Conservation (phyloP, 2,329 filamentous ascomycete genomes). For the Fusarium sp. region DNA sequence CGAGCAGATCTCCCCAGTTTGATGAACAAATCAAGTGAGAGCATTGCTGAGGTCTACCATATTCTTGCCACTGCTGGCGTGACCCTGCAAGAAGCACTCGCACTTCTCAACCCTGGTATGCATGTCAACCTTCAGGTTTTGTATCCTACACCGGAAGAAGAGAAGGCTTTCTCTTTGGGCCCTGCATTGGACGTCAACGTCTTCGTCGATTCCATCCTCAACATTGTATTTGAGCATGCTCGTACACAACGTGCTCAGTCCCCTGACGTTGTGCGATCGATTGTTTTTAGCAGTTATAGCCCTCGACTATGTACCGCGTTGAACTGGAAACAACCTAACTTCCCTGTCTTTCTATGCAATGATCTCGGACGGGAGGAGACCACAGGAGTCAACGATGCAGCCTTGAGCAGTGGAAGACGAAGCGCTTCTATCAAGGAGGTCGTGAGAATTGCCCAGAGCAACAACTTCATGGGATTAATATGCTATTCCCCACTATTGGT, state of each 20-base stretch:
- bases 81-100: constrained; percentile 81
- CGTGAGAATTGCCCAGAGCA: constrained; percentile 90
- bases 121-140: constrained; percentile 93
- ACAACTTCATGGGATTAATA: constrained; percentile 98
- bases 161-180: constrained; percentile 74
- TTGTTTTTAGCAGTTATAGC: constrained; percentile 96
- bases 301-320: constrained; percentile 89
- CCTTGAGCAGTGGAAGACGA: constrained; percentile 72
- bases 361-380: constrained; percentile 77
- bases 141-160: constrained; percentile 82
- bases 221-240: constrained; percentile 91
- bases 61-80: constrained; percentile 80
- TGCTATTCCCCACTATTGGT: constrained; percentile 89
- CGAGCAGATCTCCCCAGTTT: constrained; percentile 59
- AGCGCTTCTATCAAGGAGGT: constrained; percentile 94
- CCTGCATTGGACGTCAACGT: constrained; percentile 85
- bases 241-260: constrained; percentile 72
- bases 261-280: constrained; percentile 79
- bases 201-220: constrained; percentile 85
- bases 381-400: constrained; percentile 52
- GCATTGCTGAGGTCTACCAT: constrained; percentile 75
- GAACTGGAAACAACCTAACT: constrained; percentile 99
- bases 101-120: constrained; percentile 79
- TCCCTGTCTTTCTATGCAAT: constrained; percentile 95
- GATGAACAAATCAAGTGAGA: constrained; percentile 60